Evolutionary conservation across 1,284 basidiomycete genomes (phyloP), one percentile per base, ranked within the genome.

Genomic region (Thecaphora thlaspeos): DNA sequence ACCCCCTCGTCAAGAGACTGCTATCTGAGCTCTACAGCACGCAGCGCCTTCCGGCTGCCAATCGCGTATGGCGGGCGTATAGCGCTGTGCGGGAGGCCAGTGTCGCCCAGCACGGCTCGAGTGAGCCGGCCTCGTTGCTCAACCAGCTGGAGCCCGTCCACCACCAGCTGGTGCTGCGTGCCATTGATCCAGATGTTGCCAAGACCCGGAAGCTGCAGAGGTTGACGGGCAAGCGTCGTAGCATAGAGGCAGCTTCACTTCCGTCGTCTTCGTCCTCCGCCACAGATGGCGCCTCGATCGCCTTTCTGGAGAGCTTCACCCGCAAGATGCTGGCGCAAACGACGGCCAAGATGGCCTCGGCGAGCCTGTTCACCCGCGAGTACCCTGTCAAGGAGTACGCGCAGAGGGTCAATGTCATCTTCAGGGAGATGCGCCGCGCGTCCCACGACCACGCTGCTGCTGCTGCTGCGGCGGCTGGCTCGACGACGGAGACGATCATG

Each of bases 21-120:
- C 46, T 68, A 30, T 36, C 46, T 0, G 61, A 64, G 43, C 55
- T 70, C 41, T 68, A 70, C 52, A 59, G 58, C 43, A 58, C 51
- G 18, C 50, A 49, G 14, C 51, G 62, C 28, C 37, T 41, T 12
- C 51, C 66, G 4, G 15, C 49, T 17, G 53, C 68, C 34, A 59
- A 70, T 30, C 55, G 54, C 7, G 66, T 60, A 7, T 70, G 68
- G 68, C 57, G 49, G 26, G 55, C 62, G 5, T 70, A 70, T 50
- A 61, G 44, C 44, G 56, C 52, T 12, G 41, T 70, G 10, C 56
- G 61, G 21, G 56, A 68, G 24, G 39, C 43, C 4, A 48, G 48
- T 34, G 41, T 47, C 17, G 34, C 63, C 45, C 43, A 41, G 2
- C 34, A 24, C 21, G 26, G 46, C 7, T 55, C 53, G 7, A 23